Evolutionary conservation across 371 early-diverging fungal genomes (phyloP).

Genomic region (Mucor mucedo): DNA sequence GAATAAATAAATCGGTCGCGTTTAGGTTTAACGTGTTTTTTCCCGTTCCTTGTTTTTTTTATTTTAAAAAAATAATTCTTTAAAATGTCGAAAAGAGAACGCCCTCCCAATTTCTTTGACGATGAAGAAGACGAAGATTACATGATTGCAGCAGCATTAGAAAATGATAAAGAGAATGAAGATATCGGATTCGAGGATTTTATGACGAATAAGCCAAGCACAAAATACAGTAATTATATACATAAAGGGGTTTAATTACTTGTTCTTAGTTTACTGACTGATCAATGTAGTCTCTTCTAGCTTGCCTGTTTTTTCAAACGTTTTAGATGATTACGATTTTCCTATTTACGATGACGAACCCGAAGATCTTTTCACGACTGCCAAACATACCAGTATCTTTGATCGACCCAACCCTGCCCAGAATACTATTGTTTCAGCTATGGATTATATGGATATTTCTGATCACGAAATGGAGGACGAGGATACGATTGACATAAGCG

Average conservation of each 20-base stretch:
- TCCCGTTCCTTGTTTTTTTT: constrained; percentile 6
- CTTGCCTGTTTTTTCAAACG: not conserved
- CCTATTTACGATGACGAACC: not conserved
- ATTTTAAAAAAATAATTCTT: not conserved
- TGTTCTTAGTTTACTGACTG: not conserved
- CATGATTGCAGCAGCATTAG: constrained; percentile 19
- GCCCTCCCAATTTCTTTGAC: constrained; percentile 16
- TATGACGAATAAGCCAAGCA: constrained; percentile 2
- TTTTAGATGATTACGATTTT: not conserved
- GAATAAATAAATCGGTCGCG: not conserved
- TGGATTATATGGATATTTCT: constrained; percentile 21
- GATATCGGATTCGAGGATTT: constrained; percentile 17
- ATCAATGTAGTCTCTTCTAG: not conserved
- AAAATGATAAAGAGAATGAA: constrained; percentile 15
- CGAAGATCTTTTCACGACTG: not conserved
- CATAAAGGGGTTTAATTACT: too few species aligned
- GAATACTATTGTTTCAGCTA: not conserved
- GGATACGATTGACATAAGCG: not conserved
- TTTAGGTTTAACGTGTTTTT: constrained; percentile 17
- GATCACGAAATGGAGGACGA: constrained; percentile 8
- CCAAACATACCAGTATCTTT: not conserved
- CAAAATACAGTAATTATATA: too few species aligned
- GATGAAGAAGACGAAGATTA: constrained; percentile 26
- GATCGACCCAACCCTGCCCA: not conserved
- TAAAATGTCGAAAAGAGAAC: constrained; percentile 14